Evolutionary conservation across 2,329 filamentous ascomycete genomes (phyloP).

Genomic region (Ophiostoma ips): DNA sequence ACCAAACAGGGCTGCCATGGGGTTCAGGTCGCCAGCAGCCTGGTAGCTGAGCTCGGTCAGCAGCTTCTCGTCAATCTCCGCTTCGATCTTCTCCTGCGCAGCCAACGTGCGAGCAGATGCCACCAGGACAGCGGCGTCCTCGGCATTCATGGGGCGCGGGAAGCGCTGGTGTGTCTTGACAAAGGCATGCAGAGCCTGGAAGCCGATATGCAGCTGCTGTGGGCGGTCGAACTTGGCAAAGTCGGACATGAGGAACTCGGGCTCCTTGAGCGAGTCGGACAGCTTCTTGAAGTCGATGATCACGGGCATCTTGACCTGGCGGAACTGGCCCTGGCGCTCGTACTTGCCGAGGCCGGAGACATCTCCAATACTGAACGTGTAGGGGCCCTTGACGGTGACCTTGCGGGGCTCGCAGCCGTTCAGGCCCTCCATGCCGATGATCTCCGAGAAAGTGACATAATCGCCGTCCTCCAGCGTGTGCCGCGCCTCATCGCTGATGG

Average conservation of each 20-base stretch:
- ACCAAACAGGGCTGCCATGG: conserved; percentile 91
- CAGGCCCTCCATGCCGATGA: conserved; percentile 81
- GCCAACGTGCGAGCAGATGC: conserved; percentile 63
- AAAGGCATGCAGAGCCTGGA: conserved; percentile 86
- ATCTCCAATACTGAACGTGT: conserved; percentile 94
- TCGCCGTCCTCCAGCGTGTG: conserved; percentile 95
- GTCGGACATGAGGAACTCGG: conserved; percentile 82
- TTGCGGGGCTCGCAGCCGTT: conserved; percentile 78
- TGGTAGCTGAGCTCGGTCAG: conserved; percentile 91
- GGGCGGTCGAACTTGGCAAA: conserved; percentile 97
- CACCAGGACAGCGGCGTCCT: conserved; percentile 66
- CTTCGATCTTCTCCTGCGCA: conserved; percentile 57
- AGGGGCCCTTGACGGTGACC: conserved; percentile 86
- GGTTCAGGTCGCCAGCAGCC: conserved; percentile 76
- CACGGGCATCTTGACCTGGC: conserved; percentile 98
- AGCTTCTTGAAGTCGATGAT: conserved; percentile 78
- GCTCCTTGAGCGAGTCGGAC: conserved; percentile 64
- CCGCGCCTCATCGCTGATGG: conserved; percentile 83
- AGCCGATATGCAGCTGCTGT: conserved; percentile 77
- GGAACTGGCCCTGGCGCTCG: conserved; percentile 74
- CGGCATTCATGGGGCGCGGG: conserved; percentile 71
- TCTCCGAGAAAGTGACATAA: conserved; percentile 84
- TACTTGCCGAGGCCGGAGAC: conserved; percentile 80
- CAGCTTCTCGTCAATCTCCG: conserved; percentile 84
- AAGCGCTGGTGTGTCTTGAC: conserved; percentile 59